Conservation (phyloP, 371 early-diverging fungal genomes). For the Umbelopsis sp. region DNA sequence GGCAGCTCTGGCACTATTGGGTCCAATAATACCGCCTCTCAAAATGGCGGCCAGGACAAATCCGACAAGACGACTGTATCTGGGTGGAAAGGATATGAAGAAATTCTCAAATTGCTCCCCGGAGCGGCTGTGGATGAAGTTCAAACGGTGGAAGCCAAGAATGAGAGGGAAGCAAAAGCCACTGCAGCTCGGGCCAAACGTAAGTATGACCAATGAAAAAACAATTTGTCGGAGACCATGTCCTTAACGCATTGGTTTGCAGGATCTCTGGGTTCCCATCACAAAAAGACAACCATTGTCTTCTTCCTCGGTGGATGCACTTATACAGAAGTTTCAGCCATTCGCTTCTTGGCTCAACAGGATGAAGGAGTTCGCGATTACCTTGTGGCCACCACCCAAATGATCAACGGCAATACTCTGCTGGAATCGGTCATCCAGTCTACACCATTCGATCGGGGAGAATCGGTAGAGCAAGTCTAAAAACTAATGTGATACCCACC, state of each 20-base stretch:
- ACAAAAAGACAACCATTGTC: conserved; percentile 77
- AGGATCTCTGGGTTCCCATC: conserved; percentile 53
- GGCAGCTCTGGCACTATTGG: conserved; percentile 21
- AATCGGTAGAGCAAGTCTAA: conserved; percentile 6
- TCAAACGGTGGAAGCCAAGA: conserved; percentile 66
- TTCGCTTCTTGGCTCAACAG: conserved; percentile 81
- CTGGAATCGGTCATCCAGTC: conserved; percentile 62
- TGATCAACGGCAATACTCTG: conserved; percentile 81
- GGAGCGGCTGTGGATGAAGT: conserved; percentile 80
- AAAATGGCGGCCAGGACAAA: conserved; percentile 9
- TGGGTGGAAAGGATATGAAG: conserved; percentile 90
- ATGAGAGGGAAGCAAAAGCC: conserved; percentile 40
- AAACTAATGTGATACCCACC: conserved; percentile 3
- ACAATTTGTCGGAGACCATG: background rate
- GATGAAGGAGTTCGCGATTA: conserved; percentile 82
- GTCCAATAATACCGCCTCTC: conserved; percentile 19
- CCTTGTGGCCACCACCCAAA: conserved; percentile 85
- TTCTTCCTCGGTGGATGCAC: conserved; percentile 98
- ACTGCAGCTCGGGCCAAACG: conserved; percentile 59
- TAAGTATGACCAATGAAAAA: conserved; percentile 29
- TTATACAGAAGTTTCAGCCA: conserved; percentile 86
- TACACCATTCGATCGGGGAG: conserved; percentile 8
- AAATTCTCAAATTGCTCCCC: conserved; percentile 74
- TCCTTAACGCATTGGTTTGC: background rate
- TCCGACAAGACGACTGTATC: conserved; percentile 26